Evolutionary conservation across 768 basidiomycete species (phyloP).

Genomic region (Tulasnella calospora): DNA sequence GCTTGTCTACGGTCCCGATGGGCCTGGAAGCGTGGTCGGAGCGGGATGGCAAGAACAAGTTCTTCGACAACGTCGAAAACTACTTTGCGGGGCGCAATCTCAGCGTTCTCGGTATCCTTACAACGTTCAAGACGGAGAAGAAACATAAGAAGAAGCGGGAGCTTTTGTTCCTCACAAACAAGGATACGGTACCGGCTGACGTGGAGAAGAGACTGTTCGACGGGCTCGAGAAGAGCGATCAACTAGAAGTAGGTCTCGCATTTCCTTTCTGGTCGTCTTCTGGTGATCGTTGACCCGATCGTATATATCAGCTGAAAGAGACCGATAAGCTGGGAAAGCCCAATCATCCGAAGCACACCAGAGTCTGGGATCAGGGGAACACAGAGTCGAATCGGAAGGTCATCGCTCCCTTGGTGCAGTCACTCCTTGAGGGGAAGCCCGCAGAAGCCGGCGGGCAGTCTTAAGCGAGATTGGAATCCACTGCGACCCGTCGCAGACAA

Average conservation of each 20-base stretch:
- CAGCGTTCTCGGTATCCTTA: slow-evolving; percentile 72
- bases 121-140: slow-evolving; percentile 52
- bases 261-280: background rate
- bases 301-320: slow-evolving; percentile 8
- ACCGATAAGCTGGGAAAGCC: slow-evolving; percentile 33
- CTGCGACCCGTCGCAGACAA: background rate
- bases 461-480: background rate
- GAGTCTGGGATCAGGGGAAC: slow-evolving; percentile 64
- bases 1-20: slow-evolving; percentile 78
- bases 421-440: slow-evolving; percentile 47
- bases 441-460: background rate
- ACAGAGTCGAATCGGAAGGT: slow-evolving; percentile 57
- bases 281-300: background rate
- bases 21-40: slow-evolving; percentile 54
- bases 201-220: slow-evolving; percentile 27
- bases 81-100: slow-evolving; percentile 68
- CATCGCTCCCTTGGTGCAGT: slow-evolving; percentile 61
- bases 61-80: slow-evolving; percentile 40
- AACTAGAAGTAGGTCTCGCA: slow-evolving; percentile 25
- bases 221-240: slow-evolving; percentile 29
- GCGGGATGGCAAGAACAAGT: slow-evolving; percentile 39
- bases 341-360: slow-evolving; percentile 35
- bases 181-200: slow-evolving; percentile 25
- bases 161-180: slow-evolving; percentile 26
- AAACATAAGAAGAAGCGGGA: slow-evolving; percentile 34